Evolutionary conservation across 352 stramenopile genomes (phyloP).

Genomic region (Pythium inflatum): DNA sequence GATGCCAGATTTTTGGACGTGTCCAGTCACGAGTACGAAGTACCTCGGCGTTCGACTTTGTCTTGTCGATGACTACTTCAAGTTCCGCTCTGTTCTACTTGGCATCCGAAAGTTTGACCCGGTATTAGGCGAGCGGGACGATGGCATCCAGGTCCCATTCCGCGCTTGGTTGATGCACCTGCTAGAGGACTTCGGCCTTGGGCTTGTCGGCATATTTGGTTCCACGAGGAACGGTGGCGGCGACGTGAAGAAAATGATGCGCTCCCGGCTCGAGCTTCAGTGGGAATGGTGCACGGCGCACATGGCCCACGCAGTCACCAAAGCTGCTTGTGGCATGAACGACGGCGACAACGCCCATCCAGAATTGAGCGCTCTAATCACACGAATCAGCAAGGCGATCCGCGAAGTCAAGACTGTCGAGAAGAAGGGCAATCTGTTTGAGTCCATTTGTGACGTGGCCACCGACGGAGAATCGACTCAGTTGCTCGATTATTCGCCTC

Average conservation of each 20-base stretch:
- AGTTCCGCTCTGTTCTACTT: conserved; percentile 16
- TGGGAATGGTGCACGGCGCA: conserved; percentile 29
- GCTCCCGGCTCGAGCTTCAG: background rate
- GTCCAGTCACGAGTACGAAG: background rate
- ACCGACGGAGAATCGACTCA: background rate
- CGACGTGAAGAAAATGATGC: conserved; percentile 27
- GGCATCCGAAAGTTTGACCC: conserved; percentile 16
- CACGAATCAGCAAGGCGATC: background rate
- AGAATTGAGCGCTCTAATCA: background rate
- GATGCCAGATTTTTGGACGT: conserved; percentile 13
- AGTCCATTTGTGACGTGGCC: background rate
- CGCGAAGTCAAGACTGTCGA: background rate
- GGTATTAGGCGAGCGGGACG: background rate
- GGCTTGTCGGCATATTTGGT: background rate
- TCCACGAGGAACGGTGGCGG: conserved; percentile 16
- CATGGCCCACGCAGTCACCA: conserved; percentile 15
- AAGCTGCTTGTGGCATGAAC: conserved; percentile 12
- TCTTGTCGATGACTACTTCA: conserved; percentile 11
- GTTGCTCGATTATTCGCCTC: background rate
- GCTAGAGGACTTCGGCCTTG: conserved; percentile 20
- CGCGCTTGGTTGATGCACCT: conserved; percentile 16
- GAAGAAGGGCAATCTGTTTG: background rate
- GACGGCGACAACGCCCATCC: background rate
- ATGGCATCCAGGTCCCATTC: conserved; percentile 13
- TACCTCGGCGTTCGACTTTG: conserved; percentile 20